Base-by-base conservation (phyloP, 306 rosid species). In the Dalbergia cochinchinensis region DNA sequence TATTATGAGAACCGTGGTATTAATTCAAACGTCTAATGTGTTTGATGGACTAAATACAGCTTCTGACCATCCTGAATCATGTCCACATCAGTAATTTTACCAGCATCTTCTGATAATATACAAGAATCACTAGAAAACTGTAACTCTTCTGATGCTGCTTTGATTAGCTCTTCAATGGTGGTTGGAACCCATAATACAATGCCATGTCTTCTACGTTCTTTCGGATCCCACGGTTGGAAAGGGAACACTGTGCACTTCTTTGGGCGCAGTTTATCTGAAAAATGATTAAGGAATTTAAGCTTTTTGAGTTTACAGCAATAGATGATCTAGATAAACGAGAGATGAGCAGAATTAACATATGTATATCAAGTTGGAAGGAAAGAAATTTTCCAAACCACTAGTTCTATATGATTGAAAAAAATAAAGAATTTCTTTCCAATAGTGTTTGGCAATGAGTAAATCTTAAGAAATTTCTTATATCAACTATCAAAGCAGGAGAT, bases 221-320 rank as follows among this genome's bases (percentile, higher is more conserved):
- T 78, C 45, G 90, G 85, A 82, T 81, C 96, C 97, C 97, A 91
- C 0, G 99, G 98, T 58, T 91, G 97, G 85, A 83, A 95, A 48
- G 98, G 94, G 79, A 91, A 91, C 16, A 95, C 89, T 0, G 99
- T 95, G 83, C 98, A 95, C 78, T 91, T 95, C 82, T 80, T 91
- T 6, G 81, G 85, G 42, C 74, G 94, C 81, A 71, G 78, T 82
- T 77, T 95, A 42, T 80, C 99, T 95, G 96, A 77, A 79, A 79
- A 79, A 82, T 64, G 42, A 44, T 14, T 33, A 53, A 47, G 14
- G 16, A 55, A 71, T 9, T 77, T 65, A 59, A 37, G 60, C 62
- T 15, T 19, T 59, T 19, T 59, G 57, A 79, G 59, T 61, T 64
- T 64, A 34, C 51, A 35, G 22, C 26, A 67, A 10, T 14, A 44